Evolutionary conservation across 495 filamentous ascomycete genomes (phyloP), one percentile per base, ranked within the genome.

Genomic region (Polyplosphaeria fusca): DNA sequence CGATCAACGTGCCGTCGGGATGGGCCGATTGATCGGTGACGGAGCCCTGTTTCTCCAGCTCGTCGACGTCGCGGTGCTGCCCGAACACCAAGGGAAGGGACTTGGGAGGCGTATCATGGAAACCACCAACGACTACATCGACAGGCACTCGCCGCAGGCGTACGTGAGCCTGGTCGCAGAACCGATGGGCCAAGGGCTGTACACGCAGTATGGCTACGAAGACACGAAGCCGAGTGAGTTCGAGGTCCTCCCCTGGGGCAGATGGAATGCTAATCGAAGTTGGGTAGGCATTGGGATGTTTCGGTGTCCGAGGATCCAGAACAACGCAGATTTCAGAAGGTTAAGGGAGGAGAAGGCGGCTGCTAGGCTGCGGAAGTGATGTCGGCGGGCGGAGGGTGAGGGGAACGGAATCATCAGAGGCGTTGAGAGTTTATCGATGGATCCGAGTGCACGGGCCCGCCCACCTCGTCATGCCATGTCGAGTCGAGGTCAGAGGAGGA

Each of bases 11-110:
- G 23, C 62, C 19, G 71, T 79, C 0, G 78, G 63, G 1, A 80
- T 82, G 77, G 78, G 76, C 51, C 73, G 79, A 19, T 68, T 81
- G 3, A 69, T 79, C 47, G 73, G 76, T 20, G 79, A 82, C 61
- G 77, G 78, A 9, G 75, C 70, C n/a, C 78, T 76, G 70, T 79
- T 78, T 52, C 80, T 78, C 51, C 69, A 75, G 11, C 67, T 82
- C 47, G 72, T 73, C n/a, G 79, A 82, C 64, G 76, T 82, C 67
- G 75, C 73, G 1, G 74, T 79, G 11, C 61, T 75, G 20, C 74
- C 78, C 1, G 68, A 55, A 3, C 75, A 81, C 54, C 77, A 78
- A 58, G 68, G 73, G 24, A 73, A 73, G 38, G 79, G 79, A 4
- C 61, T 83, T 0, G 80, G 73, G 2, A 74, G 77, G 30, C 63